These are phyloP conservation scores for Aspergillus tubingensis DNA, from an alignment of 2,329 filamentous ascomycete genomes.

Conservation along the genomic window DNA sequence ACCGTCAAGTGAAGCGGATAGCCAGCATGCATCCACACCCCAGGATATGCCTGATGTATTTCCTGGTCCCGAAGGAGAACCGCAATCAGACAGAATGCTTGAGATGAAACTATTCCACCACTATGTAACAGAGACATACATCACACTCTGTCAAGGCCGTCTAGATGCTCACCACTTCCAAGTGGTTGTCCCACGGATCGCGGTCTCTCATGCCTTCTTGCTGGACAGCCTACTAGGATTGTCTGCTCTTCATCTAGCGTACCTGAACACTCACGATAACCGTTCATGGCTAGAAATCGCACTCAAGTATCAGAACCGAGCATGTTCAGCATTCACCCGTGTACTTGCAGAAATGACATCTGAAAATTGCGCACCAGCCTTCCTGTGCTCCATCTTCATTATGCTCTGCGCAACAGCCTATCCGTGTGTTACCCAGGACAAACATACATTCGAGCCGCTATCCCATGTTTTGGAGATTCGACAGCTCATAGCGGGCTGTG, in stretches of 20 bases:
- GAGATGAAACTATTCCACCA: constrained; percentile 44
- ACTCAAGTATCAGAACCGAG: constrained; percentile 40
- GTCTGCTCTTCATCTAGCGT: constrained; percentile 47
- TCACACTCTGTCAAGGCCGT: constrained; percentile 33
- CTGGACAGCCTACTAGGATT: constrained; percentile 48
- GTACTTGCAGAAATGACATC: constrained; percentile 41
- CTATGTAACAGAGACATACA: constrained; percentile 40
- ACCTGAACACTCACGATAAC: constrained; percentile 36
- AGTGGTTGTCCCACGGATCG: constrained; percentile 37
- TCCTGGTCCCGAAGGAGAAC: constrained; percentile 10
- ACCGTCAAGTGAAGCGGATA: constrained; percentile 25
- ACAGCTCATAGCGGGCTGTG: constrained; percentile 32
- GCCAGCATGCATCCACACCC: constrained; percentile 24
- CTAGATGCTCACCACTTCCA: constrained; percentile 38
- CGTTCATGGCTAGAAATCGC: constrained; percentile 38
- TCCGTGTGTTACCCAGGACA: constrained; percentile 30
- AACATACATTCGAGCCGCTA: constrained; percentile 28
- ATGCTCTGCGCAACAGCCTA: constrained; percentile 40
- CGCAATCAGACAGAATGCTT: constrained; percentile 29
- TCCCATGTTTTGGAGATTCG: constrained; percentile 31
- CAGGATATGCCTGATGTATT: constrained; percentile 22
- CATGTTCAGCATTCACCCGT: constrained; percentile 36
- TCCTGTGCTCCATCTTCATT: constrained; percentile 44
- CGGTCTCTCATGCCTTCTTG: constrained; percentile 47
- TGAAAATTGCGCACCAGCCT: constrained; percentile 46